Evolutionary conservation across 2,329 filamentous ascomycete genomes (phyloP), one percentile per base, ranked within the genome.

Genomic region (Colletotrichum destructivum): DNA sequence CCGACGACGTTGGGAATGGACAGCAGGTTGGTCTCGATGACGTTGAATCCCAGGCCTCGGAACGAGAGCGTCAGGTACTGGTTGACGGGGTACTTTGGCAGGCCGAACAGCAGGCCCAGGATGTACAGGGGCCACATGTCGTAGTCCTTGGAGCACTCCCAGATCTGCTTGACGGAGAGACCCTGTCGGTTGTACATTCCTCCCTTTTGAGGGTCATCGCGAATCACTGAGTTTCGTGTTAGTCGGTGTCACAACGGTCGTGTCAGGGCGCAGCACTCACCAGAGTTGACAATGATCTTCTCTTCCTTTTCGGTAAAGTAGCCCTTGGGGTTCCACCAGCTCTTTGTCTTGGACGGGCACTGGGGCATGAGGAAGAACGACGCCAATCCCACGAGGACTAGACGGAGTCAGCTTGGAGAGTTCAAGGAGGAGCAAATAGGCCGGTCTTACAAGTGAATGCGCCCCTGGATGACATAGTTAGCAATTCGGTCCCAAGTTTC

Each of bases 301-400:
- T 90, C 87, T 71, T 90, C 89, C 3, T 84, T 82, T 62, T 89
- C 85, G 2, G 78, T 87, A 76, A 90, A 91, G 85, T 88, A 90
- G 0, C 88, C 88, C 31, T 86, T 82, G 18, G 85, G 84, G 23
- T 85, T 81, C 71, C 84, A 86, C 81, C 83, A 85, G 15, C 81
- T 83, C 54, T 82, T 84, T 0, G 86, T 88, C 67, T 79, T 76
- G 1, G 78, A 79, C 4, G 79, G 78, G 0, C 76, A 79, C 2
- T 79, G 75, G 5, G 77, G 76, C 74, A 81, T 79, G 54, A 77
- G 74, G 66, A 80, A 80, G 71, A 78, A 78, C 0, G 79, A 80
- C 59, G 74, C 67, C 2, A 80, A 21, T 1, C 89, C 89, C 66
- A 91, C 84, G 2, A 86, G 42, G 11, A 86, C 86, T 63, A 51